Percentiles rank a stretch among this genome's conserved stretches.
Conservation (phyloP, 352 stramenopile genomes). For the Phytophthora lateralis region DNA sequence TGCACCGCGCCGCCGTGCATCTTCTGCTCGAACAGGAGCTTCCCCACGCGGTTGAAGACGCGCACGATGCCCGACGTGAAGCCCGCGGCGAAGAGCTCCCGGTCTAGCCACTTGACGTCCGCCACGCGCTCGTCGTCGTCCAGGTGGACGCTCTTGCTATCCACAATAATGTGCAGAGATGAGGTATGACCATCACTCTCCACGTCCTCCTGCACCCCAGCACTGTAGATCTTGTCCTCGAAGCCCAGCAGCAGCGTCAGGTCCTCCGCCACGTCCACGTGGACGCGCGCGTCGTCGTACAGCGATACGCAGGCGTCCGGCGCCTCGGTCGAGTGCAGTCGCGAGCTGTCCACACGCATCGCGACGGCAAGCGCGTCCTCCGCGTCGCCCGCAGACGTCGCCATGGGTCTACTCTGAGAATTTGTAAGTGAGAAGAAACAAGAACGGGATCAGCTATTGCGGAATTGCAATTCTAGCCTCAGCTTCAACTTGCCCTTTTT, state of each 20-base stretch:
- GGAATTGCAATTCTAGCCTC: not conserved
- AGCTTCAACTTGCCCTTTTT: constrained; percentile 15
- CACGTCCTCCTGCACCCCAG: constrained; percentile 22
- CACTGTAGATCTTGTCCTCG: constrained; percentile 44
- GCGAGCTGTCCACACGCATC: constrained; percentile 33
- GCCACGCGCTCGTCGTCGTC: constrained; percentile 54
- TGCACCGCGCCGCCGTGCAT: constrained; percentile 49
- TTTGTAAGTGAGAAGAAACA: not conserved
- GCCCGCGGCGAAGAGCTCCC: constrained; percentile 55
- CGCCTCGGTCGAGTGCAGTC: constrained; percentile 5
- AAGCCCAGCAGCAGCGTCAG: constrained; percentile 54
- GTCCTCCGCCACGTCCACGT: constrained; percentile 60
- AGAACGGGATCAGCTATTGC: not conserved
- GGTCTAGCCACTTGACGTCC: constrained; percentile 74
- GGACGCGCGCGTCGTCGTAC: constrained; percentile 47
- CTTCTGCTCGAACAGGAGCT: constrained; percentile 69
- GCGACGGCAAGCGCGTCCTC: constrained; percentile 27
- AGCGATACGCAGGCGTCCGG: constrained; percentile 31
- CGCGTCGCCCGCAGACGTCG: constrained; percentile 18
- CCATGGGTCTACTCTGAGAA: constrained; percentile 14
- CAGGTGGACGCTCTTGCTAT: constrained; percentile 29
- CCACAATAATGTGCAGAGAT: constrained; percentile 36
- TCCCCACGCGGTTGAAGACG: constrained; percentile 56
- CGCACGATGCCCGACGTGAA: constrained; percentile 69
- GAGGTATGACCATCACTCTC: constrained; percentile 15